These are phyloP conservation scores for Venturia nashicola DNA, from an alignment of 2,329 filamentous ascomycete species.

Conservation along the genomic window DNA sequence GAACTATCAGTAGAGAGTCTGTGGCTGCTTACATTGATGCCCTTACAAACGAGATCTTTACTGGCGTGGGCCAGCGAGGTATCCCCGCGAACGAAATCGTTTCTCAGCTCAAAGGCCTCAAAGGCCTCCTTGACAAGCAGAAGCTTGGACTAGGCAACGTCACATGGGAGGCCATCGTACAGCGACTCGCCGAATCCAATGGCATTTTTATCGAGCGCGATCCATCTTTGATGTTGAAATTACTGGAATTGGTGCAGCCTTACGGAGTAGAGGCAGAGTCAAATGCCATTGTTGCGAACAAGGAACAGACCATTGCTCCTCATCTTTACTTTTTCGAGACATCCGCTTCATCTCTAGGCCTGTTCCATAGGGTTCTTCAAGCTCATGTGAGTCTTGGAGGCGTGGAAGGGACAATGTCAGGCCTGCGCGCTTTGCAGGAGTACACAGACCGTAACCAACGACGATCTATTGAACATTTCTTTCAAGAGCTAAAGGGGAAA, in stretches of 20 bases:
- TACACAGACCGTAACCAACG: constrained; percentile 32
- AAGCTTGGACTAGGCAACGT: constrained; percentile 27
- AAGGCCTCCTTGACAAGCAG: constrained; percentile 24
- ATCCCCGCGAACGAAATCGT: constrained; percentile 23
- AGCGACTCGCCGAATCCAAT: constrained; percentile 39
- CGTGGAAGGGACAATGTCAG: constrained; percentile 24
- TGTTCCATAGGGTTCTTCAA: constrained; percentile 30
- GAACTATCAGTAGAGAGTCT: constrained; percentile 47
- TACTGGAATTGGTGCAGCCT: constrained; percentile 27
- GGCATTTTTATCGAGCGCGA: constrained; percentile 32
- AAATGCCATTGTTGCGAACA: constrained; percentile 21
- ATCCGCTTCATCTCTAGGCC: constrained; percentile 27
- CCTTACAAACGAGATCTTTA: constrained; percentile 32
- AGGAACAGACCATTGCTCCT: constrained; percentile 12
- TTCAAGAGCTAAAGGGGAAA: constrained; percentile 19
- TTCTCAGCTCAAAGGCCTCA: constrained; percentile 22
- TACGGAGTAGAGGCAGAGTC: constrained; percentile 29
- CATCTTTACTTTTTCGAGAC: constrained; percentile 32
- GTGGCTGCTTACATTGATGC: constrained; percentile 43
- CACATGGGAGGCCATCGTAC: constrained; percentile 33
- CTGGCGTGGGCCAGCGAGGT: constrained; percentile 30
- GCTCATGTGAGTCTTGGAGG: constrained; percentile 27
- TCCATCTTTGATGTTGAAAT: constrained; percentile 28
- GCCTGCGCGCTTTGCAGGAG: constrained; percentile 25
- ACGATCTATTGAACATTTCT: constrained; percentile 29